Base-by-base conservation (phyloP, 169 alveolate species). In the Blepharisma undulans region DNA sequence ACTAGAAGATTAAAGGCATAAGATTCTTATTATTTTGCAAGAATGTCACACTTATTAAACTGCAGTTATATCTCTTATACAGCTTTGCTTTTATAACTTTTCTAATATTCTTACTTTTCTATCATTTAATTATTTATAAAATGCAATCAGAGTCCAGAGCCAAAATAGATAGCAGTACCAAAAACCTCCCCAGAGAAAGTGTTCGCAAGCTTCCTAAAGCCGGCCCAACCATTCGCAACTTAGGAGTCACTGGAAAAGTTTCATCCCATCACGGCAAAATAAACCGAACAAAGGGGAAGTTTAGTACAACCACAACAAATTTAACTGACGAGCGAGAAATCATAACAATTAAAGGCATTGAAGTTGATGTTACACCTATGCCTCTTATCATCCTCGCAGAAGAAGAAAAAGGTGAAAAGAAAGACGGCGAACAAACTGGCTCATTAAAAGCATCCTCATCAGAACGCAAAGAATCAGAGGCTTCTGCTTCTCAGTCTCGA, bases 361-460 rank as follows among this genome's bases (percentile, higher is more conserved):
- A 86, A 86, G 29, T 29, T 5, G 90, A 86, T 27, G 90, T 86
- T 14, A 86, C 90, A 61, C 90, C 90, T n/a, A 25, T 25, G 27
- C 90, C 90, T 8, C 66, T 86, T 25, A 86, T 86, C 29, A 18
- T 25, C 84, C 14, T 59, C 7, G 72, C 59, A 2, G 90, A 86
- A 86, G 90, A 86, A 72, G 34, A 32, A 25, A 59, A 82, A 48
- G 71, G 29, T 19, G 82, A 86, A 48, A 60, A 72, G 14, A 86
- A 86, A 86, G 90, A 86, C 66, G 90, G 36, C 19, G 22, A 29
- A n/a, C 66, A 86, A 86, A 29, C 61, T 19, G 36, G 90, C 5
- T 86, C 90, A 25, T 22, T 30, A 33, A 66, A 86, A 72, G 84
- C 30, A 18, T n/a, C 59, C 7, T 60, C 84, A 86, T 86, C 90